Evolutionary conservation across 495 filamentous ascomycete species (phyloP).

Genomic region (Neurospora sp.): DNA sequence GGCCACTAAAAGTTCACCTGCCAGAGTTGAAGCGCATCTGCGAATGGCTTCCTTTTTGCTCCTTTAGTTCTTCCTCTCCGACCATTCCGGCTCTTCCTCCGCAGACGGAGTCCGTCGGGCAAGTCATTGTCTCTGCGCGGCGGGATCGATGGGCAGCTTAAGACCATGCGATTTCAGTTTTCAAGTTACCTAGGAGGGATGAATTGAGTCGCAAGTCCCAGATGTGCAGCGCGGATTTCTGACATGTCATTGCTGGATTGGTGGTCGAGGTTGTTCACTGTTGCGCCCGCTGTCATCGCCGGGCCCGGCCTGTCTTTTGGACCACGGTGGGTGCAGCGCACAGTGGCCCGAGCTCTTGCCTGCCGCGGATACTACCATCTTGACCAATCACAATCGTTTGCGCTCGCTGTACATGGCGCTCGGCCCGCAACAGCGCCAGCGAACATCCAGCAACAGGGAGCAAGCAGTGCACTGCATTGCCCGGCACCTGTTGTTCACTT

Average conservation of each 20-base stretch:
- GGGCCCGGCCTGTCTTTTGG: no score
- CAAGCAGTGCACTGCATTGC: not conserved
- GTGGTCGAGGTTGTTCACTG: not conserved
- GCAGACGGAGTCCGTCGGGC: not conserved
- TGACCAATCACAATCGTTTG: not conserved
- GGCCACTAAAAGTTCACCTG: not conserved
- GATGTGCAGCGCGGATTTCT: not conserved
- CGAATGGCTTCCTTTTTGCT: not conserved
- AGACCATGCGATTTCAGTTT: no score
- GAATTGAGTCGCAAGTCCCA: not conserved
- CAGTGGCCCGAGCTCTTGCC: not conserved
- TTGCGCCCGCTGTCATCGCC: not conserved
- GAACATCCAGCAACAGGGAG: not conserved
- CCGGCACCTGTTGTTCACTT: not conserved
- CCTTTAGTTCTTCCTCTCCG: not conserved
- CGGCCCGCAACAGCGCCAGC: not conserved
- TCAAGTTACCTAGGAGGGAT: no score
- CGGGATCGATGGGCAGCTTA: no score
- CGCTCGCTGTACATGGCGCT: not conserved
- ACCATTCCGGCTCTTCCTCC: not conserved
- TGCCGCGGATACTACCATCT: not conserved
- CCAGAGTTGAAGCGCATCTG: no score
- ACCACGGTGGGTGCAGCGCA: not conserved
- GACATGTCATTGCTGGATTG: not conserved
- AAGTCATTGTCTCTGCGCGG: not conserved